Evolutionary conservation across 2,329 filamentous ascomycete genomes (phyloP).

Genomic region (Xylaria sp.): DNA sequence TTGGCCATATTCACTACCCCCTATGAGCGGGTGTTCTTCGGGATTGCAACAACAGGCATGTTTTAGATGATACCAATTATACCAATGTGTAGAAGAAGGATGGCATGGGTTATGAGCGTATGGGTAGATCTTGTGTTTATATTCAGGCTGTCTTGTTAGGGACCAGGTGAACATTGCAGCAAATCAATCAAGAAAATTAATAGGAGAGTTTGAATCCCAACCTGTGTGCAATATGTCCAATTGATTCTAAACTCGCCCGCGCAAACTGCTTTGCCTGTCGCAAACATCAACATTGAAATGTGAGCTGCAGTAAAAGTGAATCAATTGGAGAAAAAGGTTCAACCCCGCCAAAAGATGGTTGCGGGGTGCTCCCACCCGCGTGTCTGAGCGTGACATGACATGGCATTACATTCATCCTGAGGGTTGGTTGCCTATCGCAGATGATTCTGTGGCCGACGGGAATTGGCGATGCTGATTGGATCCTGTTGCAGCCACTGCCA

Average conservation of each 20-base stretch:
- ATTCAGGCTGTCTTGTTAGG: neutral
- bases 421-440: conserved; percentile 13
- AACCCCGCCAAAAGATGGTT: conserved; percentile 23
- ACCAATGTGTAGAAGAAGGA: conserved; percentile 20
- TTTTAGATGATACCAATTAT: conserved; percentile 32
- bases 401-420: neutral
- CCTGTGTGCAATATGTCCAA: neutral
- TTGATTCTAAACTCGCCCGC: neutral
- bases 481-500: conserved; percentile 16
- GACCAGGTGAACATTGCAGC: conserved; percentile 5
- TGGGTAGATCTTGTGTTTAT: conserved; percentile 22
- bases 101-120: neutral
- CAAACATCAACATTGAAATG: neutral
- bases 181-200: conserved; percentile 17
- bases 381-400: conserved; percentile 14
- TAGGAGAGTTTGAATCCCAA: neutral
- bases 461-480: conserved; percentile 27
- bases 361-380: conserved; percentile 21
- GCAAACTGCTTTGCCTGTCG: neutral
- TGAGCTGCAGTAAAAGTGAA: neutral
- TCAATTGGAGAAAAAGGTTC: conserved; percentile 4
- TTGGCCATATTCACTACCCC: conserved; percentile 6
- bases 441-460: neutral
- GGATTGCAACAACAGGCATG: conserved; percentile 15
- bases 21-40: conserved; percentile 1